These are phyloP conservation scores for Mycena leptocephala DNA, from an alignment of 768 basidiomycete species.

Conservation along the genomic window DNA sequence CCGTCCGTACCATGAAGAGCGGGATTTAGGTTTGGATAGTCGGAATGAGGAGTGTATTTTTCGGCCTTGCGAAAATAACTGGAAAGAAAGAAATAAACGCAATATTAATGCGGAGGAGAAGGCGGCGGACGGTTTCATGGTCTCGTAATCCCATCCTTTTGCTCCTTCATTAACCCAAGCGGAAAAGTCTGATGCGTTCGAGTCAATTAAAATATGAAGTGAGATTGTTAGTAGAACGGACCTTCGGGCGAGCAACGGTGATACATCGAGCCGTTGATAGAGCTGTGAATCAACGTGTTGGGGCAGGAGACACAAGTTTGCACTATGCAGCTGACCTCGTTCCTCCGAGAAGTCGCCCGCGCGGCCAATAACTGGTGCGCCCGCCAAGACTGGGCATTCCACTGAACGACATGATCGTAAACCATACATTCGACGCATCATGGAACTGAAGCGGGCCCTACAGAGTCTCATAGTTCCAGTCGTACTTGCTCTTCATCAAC, in stretches of 20 bases:
- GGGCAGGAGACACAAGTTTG: background rate
- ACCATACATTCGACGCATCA: background rate
- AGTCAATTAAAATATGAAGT: background rate
- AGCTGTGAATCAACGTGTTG: background rate
- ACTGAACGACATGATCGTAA: background rate
- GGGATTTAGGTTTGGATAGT: background rate
- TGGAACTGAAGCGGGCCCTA: background rate
- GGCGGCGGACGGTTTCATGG: background rate
- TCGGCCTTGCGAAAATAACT: constrained; percentile 3
- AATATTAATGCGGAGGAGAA: background rate
- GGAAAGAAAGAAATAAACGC: background rate
- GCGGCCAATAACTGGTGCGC: background rate
- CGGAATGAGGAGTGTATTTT: background rate
- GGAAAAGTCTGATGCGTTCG: background rate
- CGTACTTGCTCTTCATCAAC: background rate
- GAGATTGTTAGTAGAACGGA: background rate
- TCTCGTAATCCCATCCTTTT: background rate
- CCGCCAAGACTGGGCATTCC: background rate
- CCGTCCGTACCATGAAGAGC: background rate
- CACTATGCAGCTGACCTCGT: background rate
- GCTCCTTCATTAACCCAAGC: background rate
- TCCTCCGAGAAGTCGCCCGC: background rate
- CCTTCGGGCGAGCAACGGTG: background rate
- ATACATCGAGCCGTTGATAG: background rate
- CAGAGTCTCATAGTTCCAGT: background rate